Percentiles rank a stretch among this genome's conserved stretches.
Evolutionary conservation across 345 rosid species (phyloP).

Genomic region (Hibiscus mutabilis): DNA sequence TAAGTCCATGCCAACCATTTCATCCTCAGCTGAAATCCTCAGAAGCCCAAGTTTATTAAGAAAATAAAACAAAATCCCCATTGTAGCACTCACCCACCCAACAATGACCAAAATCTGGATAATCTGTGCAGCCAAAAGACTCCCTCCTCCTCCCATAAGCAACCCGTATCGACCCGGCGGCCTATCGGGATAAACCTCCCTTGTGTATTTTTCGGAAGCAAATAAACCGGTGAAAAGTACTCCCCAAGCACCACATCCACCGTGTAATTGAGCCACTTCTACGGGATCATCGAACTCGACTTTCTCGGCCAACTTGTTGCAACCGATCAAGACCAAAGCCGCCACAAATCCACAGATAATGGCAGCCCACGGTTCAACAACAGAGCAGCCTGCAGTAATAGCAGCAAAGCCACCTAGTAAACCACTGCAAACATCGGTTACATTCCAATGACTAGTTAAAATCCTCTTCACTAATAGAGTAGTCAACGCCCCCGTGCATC

Average conservation of each 20-base stretch:
- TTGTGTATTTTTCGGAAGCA: neutral
- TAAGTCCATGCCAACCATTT: slow-evolving; percentile 42
- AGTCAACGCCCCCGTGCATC: neutral
- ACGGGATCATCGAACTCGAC: neutral
- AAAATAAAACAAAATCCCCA: slow-evolving; percentile 39
- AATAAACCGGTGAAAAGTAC: neutral
- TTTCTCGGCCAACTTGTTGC: neutral
- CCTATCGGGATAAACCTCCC: neutral
- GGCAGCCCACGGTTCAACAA: neutral
- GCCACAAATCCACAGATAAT: neutral
- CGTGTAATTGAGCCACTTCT: neutral
- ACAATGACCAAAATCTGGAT: neutral
- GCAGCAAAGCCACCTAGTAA: neutral
- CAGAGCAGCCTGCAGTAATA: neutral
- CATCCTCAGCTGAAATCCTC: slow-evolving; percentile 64
- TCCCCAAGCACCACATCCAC: neutral
- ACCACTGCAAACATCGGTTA: neutral
- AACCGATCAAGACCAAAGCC: neutral
- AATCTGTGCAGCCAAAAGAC: neutral
- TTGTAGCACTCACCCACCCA: neutral
- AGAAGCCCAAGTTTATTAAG: slow-evolving; percentile 50
- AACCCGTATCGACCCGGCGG: neutral
- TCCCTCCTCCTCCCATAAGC: neutral
- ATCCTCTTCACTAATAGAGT: neutral
- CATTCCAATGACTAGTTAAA: neutral